phyloP scores from a whole-genome alignment of 78 protist genomes.

The Mantamonas sphyraenae region DNA sequence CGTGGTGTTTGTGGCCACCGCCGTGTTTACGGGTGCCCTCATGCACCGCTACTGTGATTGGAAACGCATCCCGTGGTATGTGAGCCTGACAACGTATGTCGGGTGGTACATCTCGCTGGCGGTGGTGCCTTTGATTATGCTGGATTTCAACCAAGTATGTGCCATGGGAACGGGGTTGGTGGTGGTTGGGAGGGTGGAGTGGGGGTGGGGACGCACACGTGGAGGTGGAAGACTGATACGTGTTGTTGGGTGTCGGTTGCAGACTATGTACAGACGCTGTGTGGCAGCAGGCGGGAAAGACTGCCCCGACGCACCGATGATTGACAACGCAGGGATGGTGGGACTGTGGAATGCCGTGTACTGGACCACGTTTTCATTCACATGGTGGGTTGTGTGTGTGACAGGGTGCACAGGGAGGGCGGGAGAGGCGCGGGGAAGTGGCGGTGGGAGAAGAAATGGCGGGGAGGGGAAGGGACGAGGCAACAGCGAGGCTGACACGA shows the following conservation, averaged over 20 bases:
- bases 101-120: conserved; percentile 37
- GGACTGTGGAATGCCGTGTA: no score
- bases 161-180: neutral
- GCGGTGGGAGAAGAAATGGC: neutral
- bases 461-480: neutral
- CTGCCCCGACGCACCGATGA: neutral
- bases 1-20: no score
- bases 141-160: conserved; percentile 31
- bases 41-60: no score
- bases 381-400: no score
- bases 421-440: no score
- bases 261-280: neutral
- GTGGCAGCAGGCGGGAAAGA: neutral
- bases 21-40: no score
- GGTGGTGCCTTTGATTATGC: conserved; percentile 28
- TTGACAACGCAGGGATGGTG: no score
- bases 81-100: neutral
- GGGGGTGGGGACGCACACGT: neutral
- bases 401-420: no score
- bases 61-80: conserved; percentile 1
- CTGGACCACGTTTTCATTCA: no score
- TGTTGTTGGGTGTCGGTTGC: neutral
- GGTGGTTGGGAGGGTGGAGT: no score
- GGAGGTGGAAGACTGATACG: neutral
- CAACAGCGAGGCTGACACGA: conserved; percentile 16